Evolutionary conservation across 1,284 basidiomycete genomes (phyloP).

Genomic region (Marasmius sp.): DNA sequence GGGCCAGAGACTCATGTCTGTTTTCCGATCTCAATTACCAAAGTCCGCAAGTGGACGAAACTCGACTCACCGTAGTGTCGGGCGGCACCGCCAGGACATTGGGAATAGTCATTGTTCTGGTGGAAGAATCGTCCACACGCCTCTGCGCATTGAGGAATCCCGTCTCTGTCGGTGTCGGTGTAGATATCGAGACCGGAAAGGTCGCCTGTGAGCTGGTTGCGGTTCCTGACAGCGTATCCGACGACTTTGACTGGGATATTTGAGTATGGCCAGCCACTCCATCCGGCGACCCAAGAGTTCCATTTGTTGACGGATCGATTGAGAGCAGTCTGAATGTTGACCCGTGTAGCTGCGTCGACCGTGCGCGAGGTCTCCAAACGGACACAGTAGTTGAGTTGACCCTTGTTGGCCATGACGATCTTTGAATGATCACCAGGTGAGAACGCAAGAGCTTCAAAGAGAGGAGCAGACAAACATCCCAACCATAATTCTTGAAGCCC

Average conservation of each 20-base stretch:
- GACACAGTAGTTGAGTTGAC: conserved; percentile 13
- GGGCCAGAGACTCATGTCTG: not conserved
- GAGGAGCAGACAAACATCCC: not conserved
- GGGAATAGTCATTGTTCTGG: conserved; percentile 13
- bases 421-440: not conserved
- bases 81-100: conserved; percentile 11
- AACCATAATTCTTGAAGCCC: conserved; percentile 15
- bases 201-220: conserved; percentile 6
- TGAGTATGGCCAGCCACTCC: conserved; percentile 10
- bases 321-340: conserved; percentile 5
- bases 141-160: conserved; percentile 10
- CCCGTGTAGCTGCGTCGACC: conserved; percentile 2
- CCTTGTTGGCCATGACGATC: conserved; percentile 12
- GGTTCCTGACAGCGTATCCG: conserved; percentile 10
- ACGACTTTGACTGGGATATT: conserved; percentile 8
- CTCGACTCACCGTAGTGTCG: conserved; percentile 9
- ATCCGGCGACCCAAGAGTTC: conserved; percentile 12
- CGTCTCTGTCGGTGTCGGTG: conserved; percentile 11
- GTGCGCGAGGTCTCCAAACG: conserved; percentile 9
- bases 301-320: conserved; percentile 8
- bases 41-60: not conserved
- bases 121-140: conserved; percentile 17
- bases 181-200: conserved; percentile 9
- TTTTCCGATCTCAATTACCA: not conserved
- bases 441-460: not conserved